Conservation (phyloP, 208 protist species). For the Trypanosoma mega region DNA sequence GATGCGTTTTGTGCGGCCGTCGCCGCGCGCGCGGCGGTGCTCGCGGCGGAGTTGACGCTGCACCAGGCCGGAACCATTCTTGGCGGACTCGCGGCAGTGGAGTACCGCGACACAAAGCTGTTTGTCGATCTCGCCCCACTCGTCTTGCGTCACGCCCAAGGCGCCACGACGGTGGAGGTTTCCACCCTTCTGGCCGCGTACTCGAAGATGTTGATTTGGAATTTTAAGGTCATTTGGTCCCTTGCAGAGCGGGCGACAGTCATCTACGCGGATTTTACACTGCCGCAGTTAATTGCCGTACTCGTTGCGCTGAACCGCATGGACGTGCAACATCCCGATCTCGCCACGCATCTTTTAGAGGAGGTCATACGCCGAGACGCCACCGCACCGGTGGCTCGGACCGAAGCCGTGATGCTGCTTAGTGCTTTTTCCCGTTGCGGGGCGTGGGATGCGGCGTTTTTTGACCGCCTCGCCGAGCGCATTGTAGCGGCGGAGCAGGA, state of each 20-base stretch:
- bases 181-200: constrained; percentile 60
- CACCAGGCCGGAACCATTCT: constrained; percentile 45
- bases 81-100: constrained; percentile 58
- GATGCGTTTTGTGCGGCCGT: constrained; percentile 70
- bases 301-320: constrained; percentile 69
- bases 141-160: constrained; percentile 26
- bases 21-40: constrained; percentile 30
- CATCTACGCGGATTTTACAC: constrained; percentile 25
- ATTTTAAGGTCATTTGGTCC: constrained; percentile 59
- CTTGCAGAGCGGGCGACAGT: constrained; percentile 44
- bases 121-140: constrained; percentile 61
- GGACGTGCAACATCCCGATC: constrained; percentile 42
- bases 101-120: constrained; percentile 45
- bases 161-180: constrained; percentile 22
- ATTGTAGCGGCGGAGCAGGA: constrained; percentile 19
- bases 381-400: neutral
- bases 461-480: constrained; percentile 21
- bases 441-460: constrained; percentile 24
- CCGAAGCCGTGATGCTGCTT: constrained; percentile 26
- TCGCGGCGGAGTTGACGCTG: constrained; percentile 39
- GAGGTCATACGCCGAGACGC: constrained; percentile 13
- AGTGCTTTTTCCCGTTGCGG: constrained; percentile 30
- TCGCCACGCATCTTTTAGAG: constrained; percentile 24
- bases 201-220: constrained; percentile 76
- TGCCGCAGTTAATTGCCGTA: constrained; percentile 49